phyloP scores from a whole-genome alignment of 345 rosid genomes.

The Cardamine resedifolia region DNA sequence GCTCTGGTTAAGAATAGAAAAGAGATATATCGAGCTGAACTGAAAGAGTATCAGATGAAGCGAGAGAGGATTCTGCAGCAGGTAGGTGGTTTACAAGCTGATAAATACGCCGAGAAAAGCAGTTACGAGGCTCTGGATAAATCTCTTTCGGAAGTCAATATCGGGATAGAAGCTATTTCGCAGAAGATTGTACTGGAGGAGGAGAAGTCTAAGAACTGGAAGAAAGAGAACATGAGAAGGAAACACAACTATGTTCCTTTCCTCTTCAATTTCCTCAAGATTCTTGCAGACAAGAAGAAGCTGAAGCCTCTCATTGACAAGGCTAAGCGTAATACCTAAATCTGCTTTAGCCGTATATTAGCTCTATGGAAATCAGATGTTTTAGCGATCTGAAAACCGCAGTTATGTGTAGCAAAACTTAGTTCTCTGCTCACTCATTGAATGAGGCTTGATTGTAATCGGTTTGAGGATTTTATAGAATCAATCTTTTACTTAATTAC shows the following conservation, averaged over 20 bases:
- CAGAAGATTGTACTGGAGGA: constrained; percentile 44
- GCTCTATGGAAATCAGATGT: neutral
- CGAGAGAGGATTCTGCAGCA: constrained; percentile 41
- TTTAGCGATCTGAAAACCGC: neutral
- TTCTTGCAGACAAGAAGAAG: constrained; percentile 40
- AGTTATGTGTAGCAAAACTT: neutral
- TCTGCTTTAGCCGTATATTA: neutral
- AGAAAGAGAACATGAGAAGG: constrained; percentile 38
- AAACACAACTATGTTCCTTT: constrained; percentile 41
- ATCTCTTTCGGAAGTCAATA: constrained; percentile 36
- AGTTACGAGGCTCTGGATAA: constrained; percentile 39
- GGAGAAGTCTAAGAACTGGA: constrained; percentile 41
- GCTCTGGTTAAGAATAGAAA: constrained; percentile 39
- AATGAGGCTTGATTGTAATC: constrained; percentile 7
- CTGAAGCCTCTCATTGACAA: constrained; percentile 40
- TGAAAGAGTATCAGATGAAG: constrained; percentile 37
- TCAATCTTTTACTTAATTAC: constrained; percentile 38
- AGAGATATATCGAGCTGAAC: constrained; percentile 36
- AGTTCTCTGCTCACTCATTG: neutral
- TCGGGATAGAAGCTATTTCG: constrained; percentile 36
- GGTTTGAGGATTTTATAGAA: constrained; percentile 30
- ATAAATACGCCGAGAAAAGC: constrained; percentile 46
- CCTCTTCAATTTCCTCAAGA: constrained; percentile 43
- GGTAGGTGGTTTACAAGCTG: constrained; percentile 47
- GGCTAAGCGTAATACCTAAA: constrained; percentile 23